Evolutionary conservation across 257 asterid genomes (phyloP).

Genomic region (Forsythia suspensa): DNA sequence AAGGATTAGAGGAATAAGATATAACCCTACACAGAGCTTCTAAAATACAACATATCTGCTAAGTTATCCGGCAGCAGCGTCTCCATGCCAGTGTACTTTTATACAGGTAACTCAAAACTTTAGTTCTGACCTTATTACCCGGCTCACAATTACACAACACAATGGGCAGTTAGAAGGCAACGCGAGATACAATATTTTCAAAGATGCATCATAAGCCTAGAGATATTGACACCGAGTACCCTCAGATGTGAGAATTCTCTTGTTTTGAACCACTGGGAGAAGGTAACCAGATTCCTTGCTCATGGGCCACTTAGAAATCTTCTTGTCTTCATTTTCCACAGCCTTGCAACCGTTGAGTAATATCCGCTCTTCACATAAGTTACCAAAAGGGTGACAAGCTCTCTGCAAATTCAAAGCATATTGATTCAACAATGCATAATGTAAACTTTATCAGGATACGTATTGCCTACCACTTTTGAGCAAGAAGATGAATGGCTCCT

Average conservation of each 20-base stretch:
- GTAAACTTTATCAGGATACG: not conserved
- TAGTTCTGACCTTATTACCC: not conserved
- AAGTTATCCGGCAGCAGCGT: not conserved
- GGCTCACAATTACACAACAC: not conserved
- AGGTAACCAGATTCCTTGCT: conserved; percentile 71
- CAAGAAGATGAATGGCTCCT: not conserved
- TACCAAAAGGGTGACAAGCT: conserved; percentile 56
- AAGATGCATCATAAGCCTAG: conserved; percentile 26
- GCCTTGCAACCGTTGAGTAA: conserved; percentile 58
- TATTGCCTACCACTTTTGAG: not conserved
- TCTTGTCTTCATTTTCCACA: conserved; percentile 76
- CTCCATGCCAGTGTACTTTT: not conserved
- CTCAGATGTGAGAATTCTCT: conserved; percentile 50
- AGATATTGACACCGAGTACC: conserved; percentile 46
- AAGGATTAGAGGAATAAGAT: not conserved
- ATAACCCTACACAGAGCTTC: not conserved
- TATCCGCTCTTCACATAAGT: conserved; percentile 65
- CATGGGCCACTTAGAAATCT: conserved; percentile 57
- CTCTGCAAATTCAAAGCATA: conserved; percentile 47
- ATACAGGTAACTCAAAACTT: not conserved
- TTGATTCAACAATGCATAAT: conserved; percentile 5
- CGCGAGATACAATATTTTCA: too few relatives aligned
- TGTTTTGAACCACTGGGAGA: conserved; percentile 72
- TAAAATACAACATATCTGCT: not conserved
- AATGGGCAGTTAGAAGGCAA: not conserved